Base-by-base conservation (phyloP, 768 basidiomycete species). In the Lentinula raphanica region DNA sequence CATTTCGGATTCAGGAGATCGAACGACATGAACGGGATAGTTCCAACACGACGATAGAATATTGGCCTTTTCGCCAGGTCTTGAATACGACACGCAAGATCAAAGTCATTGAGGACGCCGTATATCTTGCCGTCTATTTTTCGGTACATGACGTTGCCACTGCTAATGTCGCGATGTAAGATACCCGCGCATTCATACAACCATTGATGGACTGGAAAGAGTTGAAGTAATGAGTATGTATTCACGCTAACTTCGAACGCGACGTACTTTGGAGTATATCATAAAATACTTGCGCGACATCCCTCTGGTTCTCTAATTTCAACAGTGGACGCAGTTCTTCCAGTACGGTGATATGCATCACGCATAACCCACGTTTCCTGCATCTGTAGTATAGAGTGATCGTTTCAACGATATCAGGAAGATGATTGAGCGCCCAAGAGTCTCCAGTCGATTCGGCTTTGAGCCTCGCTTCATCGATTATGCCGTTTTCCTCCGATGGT, bases 111-210 rank as follows among this genome's bases (percentile, higher is more conserved):
- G 8, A 62, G 38, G 11, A 62, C 60, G 58, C 59, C 55, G 31
- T 58, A 53, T 31, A 49, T 38, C 28, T 60, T 42, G 58, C 49
- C 38, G 51, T 68, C 35, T 38, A 32, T n/a, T 17, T 60, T 44
- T 32, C 60, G 15, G 48, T 40, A 35, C 62, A 63, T 62, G 36
- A 63, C 36, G 44, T 63, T 63, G 27, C 50, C 46, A 6, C 38
- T n/a, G 36, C 63, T 63, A 21, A 63, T 60, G 27, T 63, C 63
- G 31, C 55, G 58, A 59, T 63, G 62, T 13, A 60, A 42, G 39
- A 63, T 60, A 15, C 45, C 32, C 19, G 36, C 46, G 11, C 58
- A 15, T 44, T 62, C 50, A 35, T 58, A 62, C 8, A 57, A 39
- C 55, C 31, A 36, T 42, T 40, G 44, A 32, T 62, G 51, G 19